phyloP scores from a whole-genome alignment of 805 yeast genomes.

The Yarrowia sp. region DNA sequence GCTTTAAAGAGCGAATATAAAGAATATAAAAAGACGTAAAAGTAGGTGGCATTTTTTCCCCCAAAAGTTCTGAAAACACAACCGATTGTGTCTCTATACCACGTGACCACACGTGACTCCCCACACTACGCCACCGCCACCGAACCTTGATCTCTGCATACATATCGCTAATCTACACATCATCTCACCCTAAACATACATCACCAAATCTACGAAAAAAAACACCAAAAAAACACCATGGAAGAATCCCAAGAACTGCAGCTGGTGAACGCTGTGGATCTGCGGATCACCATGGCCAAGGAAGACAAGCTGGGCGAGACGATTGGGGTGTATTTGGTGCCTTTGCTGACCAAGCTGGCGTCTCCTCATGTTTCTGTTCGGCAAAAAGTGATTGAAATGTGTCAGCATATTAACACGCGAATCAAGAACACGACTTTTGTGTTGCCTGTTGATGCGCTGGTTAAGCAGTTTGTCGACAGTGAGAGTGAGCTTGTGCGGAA shows the following conservation, averaged over 20 bases:
- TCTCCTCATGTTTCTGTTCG: constrained; percentile 68
- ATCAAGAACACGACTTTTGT: constrained; percentile 48
- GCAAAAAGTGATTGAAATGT: constrained; percentile 59
- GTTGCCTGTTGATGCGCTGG: constrained; percentile 60
- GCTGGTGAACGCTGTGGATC: constrained; percentile 62
- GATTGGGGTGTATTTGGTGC: constrained; percentile 63
- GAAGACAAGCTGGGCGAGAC: constrained; percentile 63
- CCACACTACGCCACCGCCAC: constrained; percentile 1
- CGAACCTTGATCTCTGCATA: not conserved
- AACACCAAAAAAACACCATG: no score
- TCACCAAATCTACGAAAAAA: no score
- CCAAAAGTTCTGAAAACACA: no score
- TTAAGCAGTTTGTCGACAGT: constrained; percentile 51
- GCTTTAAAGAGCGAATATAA: no score
- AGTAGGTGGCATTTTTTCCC: no score
- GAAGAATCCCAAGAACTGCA: constrained; percentile 30
- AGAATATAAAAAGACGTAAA: no score
- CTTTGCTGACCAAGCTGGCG: constrained; percentile 71
- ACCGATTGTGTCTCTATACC: no score
- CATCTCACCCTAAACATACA: no score
- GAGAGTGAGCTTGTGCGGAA: constrained; percentile 28
- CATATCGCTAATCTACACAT: not conserved
- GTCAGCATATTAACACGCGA: constrained; percentile 66
- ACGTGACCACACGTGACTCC: not conserved
- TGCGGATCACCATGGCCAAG: constrained; percentile 72